phyloP scores from a whole-genome alignment of 345 rosid genomes.

The Limnanthes douglasii region DNA sequence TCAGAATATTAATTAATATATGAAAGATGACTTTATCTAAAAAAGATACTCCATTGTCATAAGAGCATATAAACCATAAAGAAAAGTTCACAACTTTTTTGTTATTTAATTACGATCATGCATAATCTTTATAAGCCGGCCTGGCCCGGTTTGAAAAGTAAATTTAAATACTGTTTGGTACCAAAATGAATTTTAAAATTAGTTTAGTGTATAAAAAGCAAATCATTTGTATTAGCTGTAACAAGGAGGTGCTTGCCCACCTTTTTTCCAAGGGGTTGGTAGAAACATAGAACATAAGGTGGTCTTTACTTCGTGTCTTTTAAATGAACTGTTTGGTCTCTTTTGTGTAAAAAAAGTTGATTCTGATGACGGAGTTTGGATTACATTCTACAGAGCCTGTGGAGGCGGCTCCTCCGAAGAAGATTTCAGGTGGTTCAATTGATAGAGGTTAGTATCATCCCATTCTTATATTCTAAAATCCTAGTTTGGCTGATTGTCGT shows the following conservation, averaged over 20 bases:
- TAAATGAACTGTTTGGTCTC: conserved; percentile 5
- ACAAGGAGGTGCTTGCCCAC: background rate
- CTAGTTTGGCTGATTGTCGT: no score
- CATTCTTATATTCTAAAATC: background rate
- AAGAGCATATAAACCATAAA: no score
- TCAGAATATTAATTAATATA: no score
- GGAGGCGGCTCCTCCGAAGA: conserved; percentile 29
- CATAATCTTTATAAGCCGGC: no score
- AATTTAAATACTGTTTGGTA: no score
- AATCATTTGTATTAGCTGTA: background rate
- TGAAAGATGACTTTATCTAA: no score
- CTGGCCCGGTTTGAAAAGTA: no score
- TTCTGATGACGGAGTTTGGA: background rate
- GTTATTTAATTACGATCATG: no score
- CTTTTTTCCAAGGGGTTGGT: conserved; percentile 1
- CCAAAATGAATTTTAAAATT: no score
- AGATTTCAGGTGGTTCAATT: conserved; percentile 39
- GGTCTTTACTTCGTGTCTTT: background rate
- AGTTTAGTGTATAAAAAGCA: conserved; percentile 7
- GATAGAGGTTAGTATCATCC: conserved; percentile 47
- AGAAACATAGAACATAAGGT: no score
- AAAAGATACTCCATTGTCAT: no score
- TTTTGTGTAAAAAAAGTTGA: background rate
- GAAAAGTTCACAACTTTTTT: no score
- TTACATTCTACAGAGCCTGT: conserved; percentile 32